Percentiles rank a stretch among this genome's conserved stretches.
These are phyloP conservation scores for Ambrosiella xylebori DNA, from an alignment of 2,329 filamentous ascomycete species.

Conservation along the genomic window DNA sequence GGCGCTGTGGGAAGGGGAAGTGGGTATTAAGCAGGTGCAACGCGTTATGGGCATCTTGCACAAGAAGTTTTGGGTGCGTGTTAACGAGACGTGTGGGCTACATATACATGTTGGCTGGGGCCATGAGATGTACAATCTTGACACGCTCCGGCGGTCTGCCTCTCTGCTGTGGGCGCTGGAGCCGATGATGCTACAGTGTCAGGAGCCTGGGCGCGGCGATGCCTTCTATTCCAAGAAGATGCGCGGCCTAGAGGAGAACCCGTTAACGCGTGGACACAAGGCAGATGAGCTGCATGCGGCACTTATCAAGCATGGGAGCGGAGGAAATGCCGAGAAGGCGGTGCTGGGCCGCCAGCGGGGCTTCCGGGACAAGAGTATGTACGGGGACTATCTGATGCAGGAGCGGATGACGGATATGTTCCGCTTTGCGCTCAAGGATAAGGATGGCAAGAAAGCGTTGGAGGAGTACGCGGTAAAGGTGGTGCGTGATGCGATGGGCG, in stretches of 20 bases:
- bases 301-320: no score
- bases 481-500: background rate
- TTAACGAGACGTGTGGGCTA: slow-evolving; percentile 21
- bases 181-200: slow-evolving; percentile 21
- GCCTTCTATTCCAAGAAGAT: background rate
- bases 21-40: slow-evolving; percentile 18
- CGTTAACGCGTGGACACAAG: background rate
- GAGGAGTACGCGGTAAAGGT: background rate
- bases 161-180: slow-evolving; percentile 23
- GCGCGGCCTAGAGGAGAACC: background rate
- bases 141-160: slow-evolving; percentile 18
- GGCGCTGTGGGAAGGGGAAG: slow-evolving; percentile 18
- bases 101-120: slow-evolving; percentile 25
- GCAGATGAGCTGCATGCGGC: background rate
- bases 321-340: background rate
- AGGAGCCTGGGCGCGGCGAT: slow-evolving; percentile 12
- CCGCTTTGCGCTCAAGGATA: background rate
- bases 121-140: slow-evolving; percentile 17
- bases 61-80: slow-evolving; percentile 18
- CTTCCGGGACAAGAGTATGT: background rate
- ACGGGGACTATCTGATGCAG: background rate
- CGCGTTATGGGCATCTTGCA: slow-evolving; percentile 21
- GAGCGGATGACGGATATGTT: background rate
- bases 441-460: background rate
- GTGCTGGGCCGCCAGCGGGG: background rate